Evolutionary conservation across 2,329 filamentous ascomycete species (phyloP), one percentile per base, ranked within the genome.

Genomic region (Calycina marina): DNA sequence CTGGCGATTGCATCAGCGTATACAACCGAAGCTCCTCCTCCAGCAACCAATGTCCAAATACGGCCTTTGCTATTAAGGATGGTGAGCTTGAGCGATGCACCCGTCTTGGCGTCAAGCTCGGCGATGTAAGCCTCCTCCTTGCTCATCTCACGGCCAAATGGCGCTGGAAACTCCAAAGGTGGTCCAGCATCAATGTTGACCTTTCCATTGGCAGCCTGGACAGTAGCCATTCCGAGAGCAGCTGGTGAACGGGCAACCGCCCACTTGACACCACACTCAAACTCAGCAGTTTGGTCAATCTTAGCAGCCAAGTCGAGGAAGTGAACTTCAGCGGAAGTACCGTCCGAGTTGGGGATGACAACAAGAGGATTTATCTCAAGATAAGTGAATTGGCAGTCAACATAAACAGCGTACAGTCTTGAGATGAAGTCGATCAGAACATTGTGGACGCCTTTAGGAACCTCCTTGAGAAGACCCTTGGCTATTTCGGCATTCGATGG

Each of bases 371-470:
- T 98, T 71, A 98, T 98, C 65, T 98, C 90, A 50, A 98, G 84
- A 69, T 98, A 98, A 55, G 90, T 96, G 74, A 98, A 98, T 64
- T 98, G 90, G 75, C 83, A 93, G 70, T 98, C 90, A 45, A 96
- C 90, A 56, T 96, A 98, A 65, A 98, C 90, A 51, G 88, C 90
- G 58, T 98, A 98, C 47, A 98, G 72, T 52, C 90, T 78, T 54
- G 84, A 84, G 67, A 98, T 98, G 72, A 98, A 98, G 72, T 98
- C 90, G 42, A 98, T 82, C 39, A 98, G 75, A 54, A 98, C 90
- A 55, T 93, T 94, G 74, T 98, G 90, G 32, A 98, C 71, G 57
- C 88, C 88, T 65, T 83, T 66, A 52, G 90, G 90, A 28, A 98
- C 85, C 62, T 98, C 90, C 63, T 77, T 86, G 56, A 98, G 69